Evolutionary conservation across 108 stramenopile genomes (phyloP), one percentile per base, ranked within the genome.

Genomic region (Conticribra guillardii): DNA sequence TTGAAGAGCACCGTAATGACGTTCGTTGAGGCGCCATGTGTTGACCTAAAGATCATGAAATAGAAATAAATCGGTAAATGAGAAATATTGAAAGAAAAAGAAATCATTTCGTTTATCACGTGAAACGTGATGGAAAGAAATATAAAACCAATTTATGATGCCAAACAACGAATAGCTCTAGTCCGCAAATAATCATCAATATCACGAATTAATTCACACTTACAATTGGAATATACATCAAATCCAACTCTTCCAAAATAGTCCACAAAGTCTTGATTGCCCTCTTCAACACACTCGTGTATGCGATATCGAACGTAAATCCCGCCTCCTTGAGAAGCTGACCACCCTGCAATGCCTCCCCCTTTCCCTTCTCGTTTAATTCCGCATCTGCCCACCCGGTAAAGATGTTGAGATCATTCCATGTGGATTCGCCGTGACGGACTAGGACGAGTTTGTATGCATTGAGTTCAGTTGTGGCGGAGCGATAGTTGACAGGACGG

Each of bases 381-480:
- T 96, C 91, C 26, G 89, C 89, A 69, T 99, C 98, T 28, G 84
- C 80, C 97, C 98, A 99, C 21, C 99, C 97, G 15, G 97, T 97
- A 71, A 82, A 82, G 16, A 82, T 76, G 78, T 94, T 93, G 52
- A 87, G 79, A 48, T 84, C 77, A 67, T 99, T 99, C 97, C 97
- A 99, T 31, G 92, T 95, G 11, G 96, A 97, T 87, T 99, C 96
- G 49, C 99, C 98, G 81, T 99, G 98, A 60, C 98, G 82, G 17
- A 95, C 82, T 24, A 95, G 54, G 41, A 72, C 71, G 31, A 72
- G 71, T 56, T 72, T 72, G 61, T 72, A 54, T 1, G 71, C 37
- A 41, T 56, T 2, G 14, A 72, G 71, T 53, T 57, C 54, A 19
- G 71, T 64, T 19, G 61, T 22, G 18, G 62, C 37, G 23, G 46